Evolutionary conservation across 768 basidiomycete species (phyloP), one percentile per base, ranked within the genome.

Genomic region (Paxillus rubicundulus): DNA sequence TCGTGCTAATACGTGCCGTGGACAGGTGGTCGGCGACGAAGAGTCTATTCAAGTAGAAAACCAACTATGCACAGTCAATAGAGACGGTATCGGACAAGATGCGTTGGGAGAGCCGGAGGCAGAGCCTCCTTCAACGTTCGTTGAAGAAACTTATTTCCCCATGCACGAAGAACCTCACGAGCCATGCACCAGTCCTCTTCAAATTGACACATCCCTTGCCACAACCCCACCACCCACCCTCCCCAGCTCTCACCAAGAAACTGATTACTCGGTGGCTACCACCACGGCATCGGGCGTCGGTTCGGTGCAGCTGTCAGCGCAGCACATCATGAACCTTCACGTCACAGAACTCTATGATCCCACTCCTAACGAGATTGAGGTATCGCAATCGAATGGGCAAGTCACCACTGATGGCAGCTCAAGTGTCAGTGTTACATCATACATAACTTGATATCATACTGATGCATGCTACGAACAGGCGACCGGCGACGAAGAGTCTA

Each of bases 381-480:
- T 32, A 1, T 16, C 24, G 21, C 32, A 16, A 5, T 13, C n/a
- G 4, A 28, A 20, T 7, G n/a, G 12, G 9, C 45, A 34, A 21
- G 39, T 9, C 32, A 9, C 9, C 14, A 34, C 12, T 37, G n/a
- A 16, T 20, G 49, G 36, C 10, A 13, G 46, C 24, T 16, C 54
- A 14, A 34, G 45, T 27, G 61, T 59, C 1, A 39, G 57, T 56
- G 9, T 3, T 18, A 9, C 4, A 27, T 21, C 9, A 7, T 27
- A 14, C 9, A 7, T 27, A 14, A 3, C 28, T 28, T 43, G 44
- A 34, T n/a, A 41, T 5, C 1, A 9, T 42, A 24, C 49, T 65
- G 20, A 65, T 42, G 24, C 4, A 6, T 24, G 14, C 30, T 33
- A 30, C 47, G 16, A 40, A 5, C 9, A 64, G 63, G 30, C 18